These are phyloP conservation scores for Grosmannia clavigera DNA, from an alignment of 2,329 filamentous ascomycete genomes.

Conservation along the genomic window DNA sequence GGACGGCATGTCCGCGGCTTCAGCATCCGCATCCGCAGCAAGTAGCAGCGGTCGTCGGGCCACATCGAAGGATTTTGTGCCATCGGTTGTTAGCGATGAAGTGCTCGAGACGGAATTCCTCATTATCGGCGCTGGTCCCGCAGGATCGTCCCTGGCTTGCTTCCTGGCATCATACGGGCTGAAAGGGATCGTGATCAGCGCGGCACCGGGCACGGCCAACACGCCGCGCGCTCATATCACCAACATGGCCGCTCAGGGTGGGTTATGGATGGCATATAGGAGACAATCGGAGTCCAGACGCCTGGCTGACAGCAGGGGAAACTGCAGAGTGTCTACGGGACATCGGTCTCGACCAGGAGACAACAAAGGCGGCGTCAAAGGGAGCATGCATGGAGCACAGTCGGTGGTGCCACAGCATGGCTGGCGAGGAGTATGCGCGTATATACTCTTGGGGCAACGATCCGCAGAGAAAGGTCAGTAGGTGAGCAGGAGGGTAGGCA, in stretches of 20 bases:
- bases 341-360: slow-evolving; percentile 33
- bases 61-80: no score
- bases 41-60: no score
- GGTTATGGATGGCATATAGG: neutral
- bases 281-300: neutral
- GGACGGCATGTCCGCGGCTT: no score
- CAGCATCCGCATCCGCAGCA: no score
- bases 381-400: slow-evolving; percentile 34
- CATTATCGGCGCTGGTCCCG: slow-evolving; percentile 39
- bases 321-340: slow-evolving; percentile 37
- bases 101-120: slow-evolving; percentile 30
- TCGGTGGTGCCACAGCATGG: slow-evolving; percentile 39
- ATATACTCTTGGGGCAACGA: slow-evolving; percentile 39
- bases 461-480: slow-evolving; percentile 26
- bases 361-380: slow-evolving; percentile 22
- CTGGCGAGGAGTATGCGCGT: slow-evolving; percentile 37
- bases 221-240: slow-evolving; percentile 50
- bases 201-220: slow-evolving; percentile 35
- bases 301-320: neutral
- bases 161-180: slow-evolving; percentile 39
- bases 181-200: slow-evolving; percentile 40
- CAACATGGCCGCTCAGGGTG: slow-evolving; percentile 41
- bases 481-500: neutral
- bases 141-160: slow-evolving; percentile 40
- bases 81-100: neutral